phyloP scores from a whole-genome alignment of 176 grass and related monocot genomes.

The Eremochloa ophiuroides region DNA sequence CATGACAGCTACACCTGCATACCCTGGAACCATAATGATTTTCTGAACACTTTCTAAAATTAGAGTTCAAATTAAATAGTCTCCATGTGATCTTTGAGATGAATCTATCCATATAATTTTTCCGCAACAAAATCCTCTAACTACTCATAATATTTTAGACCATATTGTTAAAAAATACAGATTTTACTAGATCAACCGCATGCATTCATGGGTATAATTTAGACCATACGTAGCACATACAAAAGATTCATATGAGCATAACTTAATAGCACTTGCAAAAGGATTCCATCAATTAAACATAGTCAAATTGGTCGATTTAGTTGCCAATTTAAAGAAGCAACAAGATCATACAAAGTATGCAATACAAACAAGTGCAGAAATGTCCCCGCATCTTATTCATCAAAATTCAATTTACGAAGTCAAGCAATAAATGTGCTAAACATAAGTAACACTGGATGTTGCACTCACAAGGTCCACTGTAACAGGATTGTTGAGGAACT shows the following conservation, averaged over 20 bases:
- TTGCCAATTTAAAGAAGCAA: neutral
- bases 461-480: conserved; percentile 84
- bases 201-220: neutral
- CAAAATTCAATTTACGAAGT: neutral
- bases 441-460: neutral
- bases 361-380: neutral
- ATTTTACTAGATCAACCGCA: neutral
- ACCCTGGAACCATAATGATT: neutral
- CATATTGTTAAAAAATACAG: neutral
- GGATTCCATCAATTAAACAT: neutral
- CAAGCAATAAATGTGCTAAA: neutral
- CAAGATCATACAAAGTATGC: neutral
- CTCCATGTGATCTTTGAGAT: neutral
- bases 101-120: neutral
- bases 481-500: conserved; percentile 65
- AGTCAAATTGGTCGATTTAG: neutral
- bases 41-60: neutral
- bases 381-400: neutral
- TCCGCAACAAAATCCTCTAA: neutral
- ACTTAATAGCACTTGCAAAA: neutral
- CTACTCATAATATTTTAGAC: neutral
- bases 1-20: neutral
- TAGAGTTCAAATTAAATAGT: neutral
- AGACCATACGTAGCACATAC: neutral
- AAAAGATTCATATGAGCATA: neutral